Evolutionary conservation across 257 asterid genomes (phyloP).

Genomic region (Coffea eugenioides): DNA sequence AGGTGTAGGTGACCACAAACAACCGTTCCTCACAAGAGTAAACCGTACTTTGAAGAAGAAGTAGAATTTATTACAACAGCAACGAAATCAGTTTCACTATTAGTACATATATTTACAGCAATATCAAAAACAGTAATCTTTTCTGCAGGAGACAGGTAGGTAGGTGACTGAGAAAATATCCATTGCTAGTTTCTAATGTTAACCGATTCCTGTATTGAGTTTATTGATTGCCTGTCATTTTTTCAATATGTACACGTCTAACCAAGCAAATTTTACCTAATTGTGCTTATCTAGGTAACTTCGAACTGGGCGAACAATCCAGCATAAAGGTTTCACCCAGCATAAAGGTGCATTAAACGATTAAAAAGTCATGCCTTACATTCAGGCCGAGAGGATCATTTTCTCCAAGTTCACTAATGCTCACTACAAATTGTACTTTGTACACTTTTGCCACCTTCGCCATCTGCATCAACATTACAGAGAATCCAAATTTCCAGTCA

Average conservation of each 20-base stretch:
- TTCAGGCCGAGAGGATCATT: conserved; percentile 53
- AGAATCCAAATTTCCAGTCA: conserved; percentile 18
- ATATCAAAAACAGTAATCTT: background rate
- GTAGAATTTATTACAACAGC: background rate
- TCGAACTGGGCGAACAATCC: background rate
- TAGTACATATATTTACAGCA: background rate
- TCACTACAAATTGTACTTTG: conserved; percentile 46
- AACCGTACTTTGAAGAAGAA: background rate
- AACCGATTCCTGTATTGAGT: background rate
- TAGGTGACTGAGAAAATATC: background rate
- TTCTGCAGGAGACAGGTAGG: background rate
- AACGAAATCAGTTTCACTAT: background rate
- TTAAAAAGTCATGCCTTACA: conserved; percentile 35
- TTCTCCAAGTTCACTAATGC: conserved; percentile 52
- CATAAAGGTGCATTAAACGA: background rate
- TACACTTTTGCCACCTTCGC: conserved; percentile 39
- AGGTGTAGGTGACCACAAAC: background rate
- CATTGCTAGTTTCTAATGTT: background rate
- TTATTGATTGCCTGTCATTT: background rate
- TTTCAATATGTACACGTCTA: background rate
- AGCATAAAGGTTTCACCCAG: background rate
- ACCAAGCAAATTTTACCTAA: background rate
- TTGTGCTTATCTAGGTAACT: background rate
- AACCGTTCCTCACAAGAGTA: background rate
- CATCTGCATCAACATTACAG: conserved; percentile 49